Conservation (phyloP, 78 protist genomes). For the Dictyostelium intermedium region DNA sequence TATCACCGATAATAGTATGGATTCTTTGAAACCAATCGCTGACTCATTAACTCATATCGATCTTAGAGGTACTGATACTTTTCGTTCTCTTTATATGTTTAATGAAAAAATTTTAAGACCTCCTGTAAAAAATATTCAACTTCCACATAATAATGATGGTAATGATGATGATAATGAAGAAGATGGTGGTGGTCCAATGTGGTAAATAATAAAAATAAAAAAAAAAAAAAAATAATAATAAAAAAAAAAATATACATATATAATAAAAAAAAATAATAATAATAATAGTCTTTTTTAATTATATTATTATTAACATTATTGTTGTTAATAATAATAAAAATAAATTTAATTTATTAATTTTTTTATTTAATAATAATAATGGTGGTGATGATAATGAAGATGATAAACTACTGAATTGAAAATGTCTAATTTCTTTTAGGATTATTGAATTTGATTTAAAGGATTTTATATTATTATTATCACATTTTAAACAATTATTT, state of each 20-base stretch:
- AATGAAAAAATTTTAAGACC: background rate
- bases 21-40: background rate
- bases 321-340: background rate
- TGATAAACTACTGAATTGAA: background rate
- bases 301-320: background rate
- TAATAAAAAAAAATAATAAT: background rate
- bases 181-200: background rate
- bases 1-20: conserved; percentile 9
- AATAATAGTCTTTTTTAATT: background rate
- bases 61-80: conserved; percentile 49
- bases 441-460: background rate
- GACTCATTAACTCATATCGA: background rate
- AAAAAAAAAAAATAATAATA: background rate
- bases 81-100: background rate
- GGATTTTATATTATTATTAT: background rate
- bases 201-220: background rate
- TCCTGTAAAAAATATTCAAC: background rate
- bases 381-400: background rate
- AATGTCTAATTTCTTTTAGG: background rate
- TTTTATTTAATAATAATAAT: background rate
- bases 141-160: background rate
- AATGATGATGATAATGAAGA: background rate
- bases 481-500: background rate
- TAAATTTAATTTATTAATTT: background rate
- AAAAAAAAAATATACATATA: background rate